phyloP scores from a whole-genome alignment of 192 early-diverging fungal species.

The Mycoemilia scoparia region DNA sequence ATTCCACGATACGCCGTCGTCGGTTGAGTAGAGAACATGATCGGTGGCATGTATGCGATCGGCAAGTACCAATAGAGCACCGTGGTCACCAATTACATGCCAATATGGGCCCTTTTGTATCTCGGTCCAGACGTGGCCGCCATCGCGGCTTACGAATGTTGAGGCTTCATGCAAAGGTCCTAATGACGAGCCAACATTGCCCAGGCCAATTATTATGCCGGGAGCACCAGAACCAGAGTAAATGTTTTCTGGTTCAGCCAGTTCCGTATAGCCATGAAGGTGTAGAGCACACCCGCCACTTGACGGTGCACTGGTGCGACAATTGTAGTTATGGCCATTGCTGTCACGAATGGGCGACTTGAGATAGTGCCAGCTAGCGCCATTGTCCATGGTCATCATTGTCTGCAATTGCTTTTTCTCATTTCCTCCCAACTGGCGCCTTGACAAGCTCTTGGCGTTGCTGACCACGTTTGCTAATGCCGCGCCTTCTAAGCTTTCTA shows the following conservation, averaged over 20 bases:
- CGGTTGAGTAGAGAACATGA: constrained; percentile 47
- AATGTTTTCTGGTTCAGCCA: constrained; percentile 51
- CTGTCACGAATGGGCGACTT: constrained; percentile 28
- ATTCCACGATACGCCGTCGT: constrained; percentile 59
- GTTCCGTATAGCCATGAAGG: constrained; percentile 76
- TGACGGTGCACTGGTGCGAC: constrained; percentile 19
- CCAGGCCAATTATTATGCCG: constrained; percentile 80
- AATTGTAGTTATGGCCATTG: constrained; percentile 17
- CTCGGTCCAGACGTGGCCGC: constrained; percentile 67
- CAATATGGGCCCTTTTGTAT: constrained; percentile 72
- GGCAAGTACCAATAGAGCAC: constrained; percentile 65
- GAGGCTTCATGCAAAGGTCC: constrained; percentile 45
- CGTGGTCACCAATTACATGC: constrained; percentile 89
- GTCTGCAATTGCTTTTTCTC: constrained; percentile 43
- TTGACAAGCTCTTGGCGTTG: constrained; percentile 44
- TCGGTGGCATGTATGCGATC: constrained; percentile 54
- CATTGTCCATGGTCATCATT: constrained; percentile 66
- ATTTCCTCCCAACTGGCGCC: constrained; percentile 21
- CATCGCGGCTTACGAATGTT: constrained; percentile 78
- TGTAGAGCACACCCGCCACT: constrained; percentile 46
- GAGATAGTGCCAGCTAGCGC: constrained; percentile 46
- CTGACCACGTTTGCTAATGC: constrained; percentile 61
- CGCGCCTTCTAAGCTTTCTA: constrained; percentile 67
- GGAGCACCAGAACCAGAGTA: constrained; percentile 66
- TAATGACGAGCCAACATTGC: constrained; percentile 66